Base-by-base conservation (phyloP, 1,284 basidiomycete species). In the Leccinum variabile region DNA sequence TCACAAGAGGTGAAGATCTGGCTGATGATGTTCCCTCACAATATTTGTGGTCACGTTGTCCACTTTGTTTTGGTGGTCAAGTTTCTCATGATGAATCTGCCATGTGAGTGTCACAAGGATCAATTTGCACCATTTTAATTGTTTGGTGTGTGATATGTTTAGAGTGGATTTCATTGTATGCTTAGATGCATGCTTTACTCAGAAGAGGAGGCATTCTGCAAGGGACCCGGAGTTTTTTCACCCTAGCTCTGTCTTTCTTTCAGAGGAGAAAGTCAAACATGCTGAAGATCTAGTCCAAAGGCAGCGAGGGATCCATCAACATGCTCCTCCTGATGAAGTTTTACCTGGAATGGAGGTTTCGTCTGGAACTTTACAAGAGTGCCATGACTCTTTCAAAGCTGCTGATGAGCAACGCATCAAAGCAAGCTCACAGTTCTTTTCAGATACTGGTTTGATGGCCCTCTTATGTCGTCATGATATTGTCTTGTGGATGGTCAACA, bases 111-210 rank as follows among this genome's bases (percentile, higher is more conserved):
- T 39, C 37, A 16, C 14, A 39, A 39, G 37, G 14, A 39, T 39
- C 37, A 39, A 39, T 39, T 39, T 39, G 7, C 13, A 14, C 37
- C 37, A 39, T 16, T 37, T n/a, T n/a, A n/a, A n/a, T n/a, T n/a
- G n/a, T n/a, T n/a, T n/a, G n/a, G 10, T 46, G 18, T 46, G 16
- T 46, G 18, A 46, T n/a, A n/a, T n/a, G 1, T 46, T 53, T 30
- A 53, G 50, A n/a, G n/a, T 54, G 53, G n/a, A 54, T 25, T 54
- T n/a, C 11, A 54, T 54, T 54, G 53, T 54, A 18, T 54, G 53
- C n/a, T 22, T 54, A 32, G 32, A 54, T 54, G 32, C 53, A 13
- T 54, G 53, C 7, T 54, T 54, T 2, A 54, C 53, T 6, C 53
- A 54, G 32, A 54, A 54, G n/a, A 54, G 32, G 13, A 54, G 30